phyloP scores from a whole-genome alignment of 2,329 filamentous ascomycete genomes.

The Aspergillus brasiliensis region DNA sequence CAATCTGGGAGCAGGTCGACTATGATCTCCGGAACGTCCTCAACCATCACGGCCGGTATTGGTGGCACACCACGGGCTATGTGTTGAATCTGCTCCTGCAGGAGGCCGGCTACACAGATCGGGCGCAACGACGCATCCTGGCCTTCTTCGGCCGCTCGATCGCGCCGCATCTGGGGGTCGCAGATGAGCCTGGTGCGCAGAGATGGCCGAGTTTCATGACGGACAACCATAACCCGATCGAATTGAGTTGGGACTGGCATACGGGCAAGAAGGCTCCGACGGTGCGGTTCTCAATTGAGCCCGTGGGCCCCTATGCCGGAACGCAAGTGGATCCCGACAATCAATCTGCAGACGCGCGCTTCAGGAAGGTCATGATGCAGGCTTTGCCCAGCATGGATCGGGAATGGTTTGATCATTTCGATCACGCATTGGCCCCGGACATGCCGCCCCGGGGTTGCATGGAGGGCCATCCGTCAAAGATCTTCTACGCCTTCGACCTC shows the following conservation, averaged over 20 bases:
- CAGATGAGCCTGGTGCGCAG: not conserved
- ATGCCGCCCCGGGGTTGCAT: not conserved
- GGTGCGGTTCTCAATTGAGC: constrained; percentile 5
- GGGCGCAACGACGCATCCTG: not conserved
- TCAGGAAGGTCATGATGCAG: not conserved
- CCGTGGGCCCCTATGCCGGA: not conserved
- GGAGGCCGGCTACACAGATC: not conserved
- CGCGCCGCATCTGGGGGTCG: not conserved
- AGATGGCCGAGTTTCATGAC: constrained; percentile 9
- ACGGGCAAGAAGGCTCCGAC: not conserved
- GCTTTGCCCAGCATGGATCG: not conserved
- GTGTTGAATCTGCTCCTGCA: not conserved
- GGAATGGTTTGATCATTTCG: constrained; percentile 4
- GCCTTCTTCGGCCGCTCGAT: not conserved
- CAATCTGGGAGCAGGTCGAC: not conserved
- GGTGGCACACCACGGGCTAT: not conserved
- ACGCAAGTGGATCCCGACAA: constrained; percentile 1
- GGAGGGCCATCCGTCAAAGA: constrained; percentile 5
- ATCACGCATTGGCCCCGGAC: not conserved
- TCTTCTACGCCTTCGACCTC: constrained; percentile 6
- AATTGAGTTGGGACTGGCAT: constrained; percentile 5
- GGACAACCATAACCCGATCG: constrained; percentile 4
- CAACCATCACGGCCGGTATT: not conserved
- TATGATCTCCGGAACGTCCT: not conserved
- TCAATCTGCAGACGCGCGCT: not conserved